Conservation (phyloP, 768 basidiomycete genomes). For the Suillus fuscotomentosus region DNA sequence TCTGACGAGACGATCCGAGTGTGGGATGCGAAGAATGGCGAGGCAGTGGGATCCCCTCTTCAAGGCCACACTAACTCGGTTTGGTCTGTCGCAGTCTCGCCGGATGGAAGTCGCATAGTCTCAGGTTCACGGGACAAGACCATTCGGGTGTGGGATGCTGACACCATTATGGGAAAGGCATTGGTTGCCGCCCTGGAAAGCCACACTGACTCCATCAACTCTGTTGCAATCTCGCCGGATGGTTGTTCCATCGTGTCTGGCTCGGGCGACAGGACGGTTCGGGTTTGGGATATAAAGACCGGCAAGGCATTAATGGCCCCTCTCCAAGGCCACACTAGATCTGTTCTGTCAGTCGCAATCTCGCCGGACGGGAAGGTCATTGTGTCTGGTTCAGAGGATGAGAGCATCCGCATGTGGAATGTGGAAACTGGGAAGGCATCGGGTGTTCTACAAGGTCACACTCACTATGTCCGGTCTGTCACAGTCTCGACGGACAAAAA, state of each 20-base stretch:
- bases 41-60: background rate
- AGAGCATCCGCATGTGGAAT: background rate
- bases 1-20: background rate
- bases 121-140: background rate
- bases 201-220: background rate
- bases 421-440: background rate
- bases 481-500: background rate
- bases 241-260: background rate
- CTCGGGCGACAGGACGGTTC: background rate
- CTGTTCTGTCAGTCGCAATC: background rate
- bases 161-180: background rate
- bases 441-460: background rate
- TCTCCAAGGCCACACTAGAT: background rate
- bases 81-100: background rate
- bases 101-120: background rate
- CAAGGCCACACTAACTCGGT: background rate
- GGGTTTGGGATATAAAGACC: background rate
- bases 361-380: background rate
- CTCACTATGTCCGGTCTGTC: background rate
- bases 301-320: background rate
- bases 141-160: background rate
- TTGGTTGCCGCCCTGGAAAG: background rate
- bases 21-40: background rate
- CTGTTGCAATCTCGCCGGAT: background rate
- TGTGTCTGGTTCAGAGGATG: conserved; percentile 10